Evolutionary conservation across 129 eudicot genomes (phyloP).

Genomic region (Mikania micrantha): DNA sequence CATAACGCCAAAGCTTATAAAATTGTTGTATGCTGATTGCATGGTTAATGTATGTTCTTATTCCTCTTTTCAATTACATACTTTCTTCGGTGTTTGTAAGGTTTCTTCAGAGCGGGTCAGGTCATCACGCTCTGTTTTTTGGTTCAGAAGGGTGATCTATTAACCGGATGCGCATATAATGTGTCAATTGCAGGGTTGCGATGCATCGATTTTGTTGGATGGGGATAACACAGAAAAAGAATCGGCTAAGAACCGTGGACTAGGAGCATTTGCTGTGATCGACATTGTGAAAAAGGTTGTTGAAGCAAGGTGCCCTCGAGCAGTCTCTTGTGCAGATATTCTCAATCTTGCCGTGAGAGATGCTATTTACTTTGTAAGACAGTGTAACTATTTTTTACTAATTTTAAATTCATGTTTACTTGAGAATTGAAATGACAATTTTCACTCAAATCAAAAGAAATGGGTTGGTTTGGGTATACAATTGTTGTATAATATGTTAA

Average conservation of each 20-base stretch:
- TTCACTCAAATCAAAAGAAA: too few relatives aligned
- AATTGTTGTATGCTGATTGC: constrained; percentile 82
- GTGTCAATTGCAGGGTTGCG: constrained; percentile 65
- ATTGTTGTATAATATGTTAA: too few relatives aligned
- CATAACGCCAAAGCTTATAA: constrained; percentile 65
- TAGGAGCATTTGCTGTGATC: constrained; percentile 45
- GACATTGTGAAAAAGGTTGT: constrained; percentile 68
- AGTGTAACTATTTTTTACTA: background rate
- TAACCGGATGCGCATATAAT: background rate
- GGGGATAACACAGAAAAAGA: constrained; percentile 57
- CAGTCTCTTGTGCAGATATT: constrained; percentile 86
- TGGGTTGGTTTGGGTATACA: too few relatives aligned
- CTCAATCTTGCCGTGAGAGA: constrained; percentile 70
- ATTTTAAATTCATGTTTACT: too few relatives aligned
- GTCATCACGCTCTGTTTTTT: too few relatives aligned
- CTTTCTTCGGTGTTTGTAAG: too few relatives aligned
- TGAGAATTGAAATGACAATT: too few relatives aligned
- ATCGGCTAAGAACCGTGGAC: constrained; percentile 53
- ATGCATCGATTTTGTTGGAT: constrained; percentile 75
- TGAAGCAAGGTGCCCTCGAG: constrained; percentile 58
- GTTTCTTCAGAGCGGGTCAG: too few relatives aligned
- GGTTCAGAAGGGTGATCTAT: too few relatives aligned
- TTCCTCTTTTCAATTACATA: background rate
- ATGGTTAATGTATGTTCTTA: constrained; percentile 62
- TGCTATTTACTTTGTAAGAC: constrained; percentile 52